Base-by-base conservation (phyloP, 1,284 basidiomycete species). In the Athelia psychrophila region DNA sequence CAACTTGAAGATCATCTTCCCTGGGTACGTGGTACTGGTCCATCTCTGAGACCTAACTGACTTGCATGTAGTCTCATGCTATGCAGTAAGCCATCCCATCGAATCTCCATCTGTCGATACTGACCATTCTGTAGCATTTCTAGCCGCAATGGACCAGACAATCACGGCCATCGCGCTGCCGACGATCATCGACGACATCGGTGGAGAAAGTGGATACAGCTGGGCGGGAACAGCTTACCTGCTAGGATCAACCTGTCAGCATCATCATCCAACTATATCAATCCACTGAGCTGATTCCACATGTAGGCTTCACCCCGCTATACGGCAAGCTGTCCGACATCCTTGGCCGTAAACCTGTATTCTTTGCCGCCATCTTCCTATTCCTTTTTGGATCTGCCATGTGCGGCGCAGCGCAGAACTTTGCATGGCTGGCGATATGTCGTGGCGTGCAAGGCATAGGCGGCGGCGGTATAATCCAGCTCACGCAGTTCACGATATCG, bases 401-500 rank as follows among this genome's bases (percentile, higher is more conserved):
- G 23, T 81, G 78, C 52, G 79, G 77, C 15, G 74, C 76, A 6
- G 78, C 80, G 0, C 70, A 80, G 56, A 70, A 53, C 51, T 74
- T 79, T 65, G 60, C 62, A 0, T 79, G 76, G 80, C 64, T 83
- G 12, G 71, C 73, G 53, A 57, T 75, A 10, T 69, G 64, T 48
- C 68, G 80, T 33, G 80, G 75, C 2, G 57, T 83, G 0, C 80
- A 81, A 58, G 80, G 80, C 20, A 65, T 80, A n/a, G 79, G 78
- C 8, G 79, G 77, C 1, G 77, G 76, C 2, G 75, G 72, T 4
- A 64, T 72, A 38, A 61, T 70, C 1, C 64, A 68, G 18, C 51
- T 75, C 30, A 64, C 68, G 2, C 62, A 75, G 44, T 72, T 76
- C 27, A 64, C 66, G 18, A 65, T 77, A 23, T 64, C 64, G 2